These are phyloP conservation scores for Sugiyamaella xylanicola DNA, from an alignment of 1,139 yeast species.

Conservation along the genomic window DNA sequence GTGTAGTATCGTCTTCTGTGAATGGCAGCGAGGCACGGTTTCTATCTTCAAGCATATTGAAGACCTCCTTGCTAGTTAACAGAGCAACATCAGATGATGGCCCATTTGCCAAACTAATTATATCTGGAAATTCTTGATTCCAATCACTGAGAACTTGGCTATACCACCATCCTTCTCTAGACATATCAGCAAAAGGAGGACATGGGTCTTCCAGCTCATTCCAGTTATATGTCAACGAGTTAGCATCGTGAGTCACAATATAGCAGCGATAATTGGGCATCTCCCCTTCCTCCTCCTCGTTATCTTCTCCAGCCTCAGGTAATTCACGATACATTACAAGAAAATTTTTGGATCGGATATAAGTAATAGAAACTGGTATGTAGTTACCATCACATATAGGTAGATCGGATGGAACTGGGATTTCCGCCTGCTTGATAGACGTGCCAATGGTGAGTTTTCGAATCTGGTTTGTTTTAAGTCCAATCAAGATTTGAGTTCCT, in stretches of 20 bases:
- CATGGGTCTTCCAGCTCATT: slow-evolving; percentile 52
- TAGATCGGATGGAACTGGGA: slow-evolving; percentile 2
- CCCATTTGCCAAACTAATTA: slow-evolving; percentile 58
- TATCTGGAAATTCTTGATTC: slow-evolving; percentile 42
- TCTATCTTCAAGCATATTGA: slow-evolving; percentile 62
- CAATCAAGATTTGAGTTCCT: slow-evolving; percentile 41
- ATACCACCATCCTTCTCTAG: slow-evolving; percentile 56
- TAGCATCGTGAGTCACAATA: slow-evolving; percentile 21
- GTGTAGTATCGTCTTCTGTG: slow-evolving; percentile 67
- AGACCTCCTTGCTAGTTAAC: slow-evolving; percentile 41
- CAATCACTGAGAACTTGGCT: slow-evolving; percentile 49
- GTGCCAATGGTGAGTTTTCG: neutral
- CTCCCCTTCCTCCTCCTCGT: slow-evolving; percentile 19
- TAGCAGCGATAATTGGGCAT: slow-evolving; percentile 9
- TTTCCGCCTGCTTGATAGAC: slow-evolving; percentile 2
- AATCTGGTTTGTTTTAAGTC: slow-evolving; percentile 31
- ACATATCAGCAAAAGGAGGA: slow-evolving; percentile 59
- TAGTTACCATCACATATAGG: slow-evolving; percentile 6
- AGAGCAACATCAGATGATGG: slow-evolving; percentile 63
- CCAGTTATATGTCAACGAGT: slow-evolving; percentile 24
- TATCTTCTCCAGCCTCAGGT: slow-evolving; percentile 16
- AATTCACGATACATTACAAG: slow-evolving; percentile 35
- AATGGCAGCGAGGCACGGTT: slow-evolving; percentile 73
- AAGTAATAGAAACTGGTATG: slow-evolving; percentile 22
- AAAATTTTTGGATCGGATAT: slow-evolving; percentile 33